phyloP scores from a whole-genome alignment of 495 filamentous ascomycete genomes.

The Trichoderma reesei region DNA sequence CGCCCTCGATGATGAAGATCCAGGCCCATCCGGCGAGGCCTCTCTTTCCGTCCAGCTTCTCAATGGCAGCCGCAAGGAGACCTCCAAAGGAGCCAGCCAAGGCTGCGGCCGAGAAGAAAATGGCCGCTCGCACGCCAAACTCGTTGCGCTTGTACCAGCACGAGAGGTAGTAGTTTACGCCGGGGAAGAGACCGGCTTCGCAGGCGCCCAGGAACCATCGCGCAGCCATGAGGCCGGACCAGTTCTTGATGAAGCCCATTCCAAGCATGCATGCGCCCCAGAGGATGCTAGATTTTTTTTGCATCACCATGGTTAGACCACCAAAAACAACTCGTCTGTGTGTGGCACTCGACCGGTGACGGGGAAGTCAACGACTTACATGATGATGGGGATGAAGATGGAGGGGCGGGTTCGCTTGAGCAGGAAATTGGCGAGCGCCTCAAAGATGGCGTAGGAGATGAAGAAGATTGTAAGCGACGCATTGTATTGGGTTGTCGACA shows the following conservation, averaged over 20 bases:
- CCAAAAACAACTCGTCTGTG: background rate
- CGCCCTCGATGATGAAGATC: constrained; percentile 77
- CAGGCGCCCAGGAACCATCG: constrained; percentile 78
- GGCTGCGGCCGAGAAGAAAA: constrained; percentile 87
- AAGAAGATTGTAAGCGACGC: constrained; percentile 78
- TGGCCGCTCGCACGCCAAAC: constrained; percentile 52
- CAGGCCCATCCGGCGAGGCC: constrained; percentile 66
- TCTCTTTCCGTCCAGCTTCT: constrained; percentile 60
- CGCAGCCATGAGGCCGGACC: constrained; percentile 67
- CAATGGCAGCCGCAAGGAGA: constrained; percentile 68
- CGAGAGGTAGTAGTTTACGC: constrained; percentile 78
- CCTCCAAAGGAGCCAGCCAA: constrained; percentile 81
- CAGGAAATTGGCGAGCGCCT: constrained; percentile 80
- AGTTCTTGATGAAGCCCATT: constrained; percentile 78
- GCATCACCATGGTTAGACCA: constrained; percentile 10
- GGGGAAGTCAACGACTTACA: constrained; percentile 43
- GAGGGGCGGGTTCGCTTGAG: constrained; percentile 60
- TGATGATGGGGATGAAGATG: constrained; percentile 54
- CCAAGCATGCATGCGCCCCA: constrained; percentile 74
- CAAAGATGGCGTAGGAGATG: constrained; percentile 78
- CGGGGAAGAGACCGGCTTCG: constrained; percentile 81
- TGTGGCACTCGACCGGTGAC: background rate
- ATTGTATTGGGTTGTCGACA: constrained; percentile 58
- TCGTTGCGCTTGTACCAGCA: constrained; percentile 82
- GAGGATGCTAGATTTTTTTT: constrained; percentile 24